A percentile compares a stretch with the other conserved stretches of the same genome.
These are phyloP conservation scores for Rhizophora apiculata DNA, from an alignment of 345 rosid species.

Conservation along the genomic window DNA sequence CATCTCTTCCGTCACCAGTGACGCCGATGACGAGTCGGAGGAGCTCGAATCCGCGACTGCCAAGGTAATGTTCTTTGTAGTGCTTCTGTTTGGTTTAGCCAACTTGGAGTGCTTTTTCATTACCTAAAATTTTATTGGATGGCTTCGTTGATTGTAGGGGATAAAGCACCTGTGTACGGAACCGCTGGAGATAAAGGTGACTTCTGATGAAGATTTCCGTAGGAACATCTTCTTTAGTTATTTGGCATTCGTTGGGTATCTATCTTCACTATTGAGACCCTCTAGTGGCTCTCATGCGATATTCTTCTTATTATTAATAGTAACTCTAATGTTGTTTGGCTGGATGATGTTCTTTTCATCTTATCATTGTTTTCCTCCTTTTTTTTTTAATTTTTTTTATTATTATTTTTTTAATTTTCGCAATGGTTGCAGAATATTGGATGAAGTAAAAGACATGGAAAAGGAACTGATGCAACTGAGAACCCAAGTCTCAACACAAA, in stretches of 20 bases:
- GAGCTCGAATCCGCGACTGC: conserved; percentile 54
- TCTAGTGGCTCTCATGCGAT: too few species aligned
- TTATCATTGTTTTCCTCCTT: neutral
- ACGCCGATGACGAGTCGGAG: conserved; percentile 28
- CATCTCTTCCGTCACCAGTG: conserved; percentile 30
- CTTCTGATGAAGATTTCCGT: conserved; percentile 58
- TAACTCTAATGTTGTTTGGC: too few species aligned
- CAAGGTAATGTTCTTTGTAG: conserved; percentile 26
- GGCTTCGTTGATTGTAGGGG: conserved; percentile 34
- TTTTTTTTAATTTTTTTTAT: too few species aligned
- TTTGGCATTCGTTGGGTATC: conserved; percentile 48
- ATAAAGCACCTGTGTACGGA: conserved; percentile 54
- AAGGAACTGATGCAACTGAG: conserved; percentile 42
- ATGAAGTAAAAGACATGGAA: conserved; percentile 42
- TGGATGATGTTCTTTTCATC: neutral
- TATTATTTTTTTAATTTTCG: too few species aligned
- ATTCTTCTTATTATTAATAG: too few species aligned
- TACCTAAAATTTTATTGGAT: neutral
- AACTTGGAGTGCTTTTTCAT: neutral
- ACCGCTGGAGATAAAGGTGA: conserved; percentile 50
- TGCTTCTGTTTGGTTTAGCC: neutral
- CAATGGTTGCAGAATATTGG: conserved; percentile 39
- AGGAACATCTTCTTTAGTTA: conserved; percentile 38
- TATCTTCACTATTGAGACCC: neutral
- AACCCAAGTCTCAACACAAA: conserved; percentile 41